These are phyloP conservation scores for Davidsoniella australis DNA, from an alignment of 2,329 filamentous ascomycete genomes.

Conservation along the genomic window DNA sequence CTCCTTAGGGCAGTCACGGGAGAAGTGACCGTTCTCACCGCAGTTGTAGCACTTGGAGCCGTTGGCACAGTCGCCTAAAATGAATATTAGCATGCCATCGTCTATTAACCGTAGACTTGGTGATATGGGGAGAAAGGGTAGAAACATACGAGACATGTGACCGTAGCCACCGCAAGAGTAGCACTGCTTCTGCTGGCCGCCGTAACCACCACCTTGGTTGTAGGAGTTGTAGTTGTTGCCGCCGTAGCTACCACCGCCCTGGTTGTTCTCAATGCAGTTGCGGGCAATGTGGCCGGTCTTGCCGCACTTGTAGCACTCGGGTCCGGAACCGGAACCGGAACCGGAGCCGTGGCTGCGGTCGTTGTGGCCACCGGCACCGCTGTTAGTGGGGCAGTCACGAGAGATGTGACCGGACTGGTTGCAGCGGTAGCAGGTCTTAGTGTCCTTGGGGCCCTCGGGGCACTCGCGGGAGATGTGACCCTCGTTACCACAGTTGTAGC, in stretches of 20 bases:
- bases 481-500: conserved; percentile 65
- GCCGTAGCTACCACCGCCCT: conserved; percentile 31
- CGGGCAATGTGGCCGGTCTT: conserved; percentile 92
- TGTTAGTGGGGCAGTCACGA: conserved; percentile 56
- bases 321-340: conserved; percentile 20
- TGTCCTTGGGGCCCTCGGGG: conserved; percentile 76
- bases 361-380: conserved; percentile 28
- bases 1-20: conserved; percentile 89
- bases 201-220: conserved; percentile 24
- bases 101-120: background rate
- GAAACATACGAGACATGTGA: conserved; percentile 75
- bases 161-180: conserved; percentile 96
- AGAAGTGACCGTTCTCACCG: conserved; percentile 82
- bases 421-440: conserved; percentile 60
- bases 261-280: conserved; percentile 58
- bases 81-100: conserved; percentile 14
- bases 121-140: background rate
- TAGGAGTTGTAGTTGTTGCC: conserved; percentile 17
- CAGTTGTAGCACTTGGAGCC: conserved; percentile 99
- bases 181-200: conserved; percentile 63
- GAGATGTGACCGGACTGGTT: conserved; percentile 79
- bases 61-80: conserved; percentile 76
- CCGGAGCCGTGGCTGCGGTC: conserved; percentile 20
- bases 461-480: conserved; percentile 88
- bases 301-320: conserved; percentile 97